phyloP scores from a whole-genome alignment of 208 protist species.

The Acanthamoeba pearcei region DNA sequence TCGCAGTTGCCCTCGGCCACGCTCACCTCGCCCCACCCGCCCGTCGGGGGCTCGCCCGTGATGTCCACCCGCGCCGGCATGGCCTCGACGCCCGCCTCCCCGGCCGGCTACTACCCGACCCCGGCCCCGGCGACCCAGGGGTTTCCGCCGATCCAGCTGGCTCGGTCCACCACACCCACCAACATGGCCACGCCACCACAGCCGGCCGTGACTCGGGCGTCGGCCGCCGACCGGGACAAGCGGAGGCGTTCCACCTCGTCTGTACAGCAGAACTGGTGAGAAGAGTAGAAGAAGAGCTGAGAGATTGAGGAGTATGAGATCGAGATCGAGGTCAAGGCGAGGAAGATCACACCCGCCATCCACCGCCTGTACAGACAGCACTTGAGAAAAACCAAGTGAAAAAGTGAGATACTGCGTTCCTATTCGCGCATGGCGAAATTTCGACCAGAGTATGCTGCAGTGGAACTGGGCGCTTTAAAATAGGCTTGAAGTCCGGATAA shows the following conservation, averaged over 20 bases:
- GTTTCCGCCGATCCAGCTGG: background rate
- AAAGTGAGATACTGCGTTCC: no score
- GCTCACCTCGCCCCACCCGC: background rate
- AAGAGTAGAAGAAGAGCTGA: no score
- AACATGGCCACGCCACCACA: background rate
- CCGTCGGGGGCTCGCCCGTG: background rate
- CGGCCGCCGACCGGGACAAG: background rate
- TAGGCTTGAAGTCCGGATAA: no score
- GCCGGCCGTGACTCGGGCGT: background rate
- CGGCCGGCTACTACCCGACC: background rate
- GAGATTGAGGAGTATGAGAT: background rate
- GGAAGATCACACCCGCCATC: no score
- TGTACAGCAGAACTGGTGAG: background rate
- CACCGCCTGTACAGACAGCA: no score
- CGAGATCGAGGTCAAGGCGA: background rate
- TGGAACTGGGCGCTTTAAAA: no score
- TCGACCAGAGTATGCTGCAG: no score
- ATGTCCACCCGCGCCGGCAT: background rate
- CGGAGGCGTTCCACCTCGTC: conserved; percentile 7
- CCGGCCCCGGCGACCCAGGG: background rate
- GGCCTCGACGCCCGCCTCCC: background rate
- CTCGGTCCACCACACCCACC: background rate
- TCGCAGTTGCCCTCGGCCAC: background rate
- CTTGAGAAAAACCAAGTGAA: no score
- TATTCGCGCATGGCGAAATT: no score